Evolutionary conservation across 306 rosid genomes (phyloP), one percentile per base, ranked within the genome.

Genomic region (Arachis stenosperma): DNA sequence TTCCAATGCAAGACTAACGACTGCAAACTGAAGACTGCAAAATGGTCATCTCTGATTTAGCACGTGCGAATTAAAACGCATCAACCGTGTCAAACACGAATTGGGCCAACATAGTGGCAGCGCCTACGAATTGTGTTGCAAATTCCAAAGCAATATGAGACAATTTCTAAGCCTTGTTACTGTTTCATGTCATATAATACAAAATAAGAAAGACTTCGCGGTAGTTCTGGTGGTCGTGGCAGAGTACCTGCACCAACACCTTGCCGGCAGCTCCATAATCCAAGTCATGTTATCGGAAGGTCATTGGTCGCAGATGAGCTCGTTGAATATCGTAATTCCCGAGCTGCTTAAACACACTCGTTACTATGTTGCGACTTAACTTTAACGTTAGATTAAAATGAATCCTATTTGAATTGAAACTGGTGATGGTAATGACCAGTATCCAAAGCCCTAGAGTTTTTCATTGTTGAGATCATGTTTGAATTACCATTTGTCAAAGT

Each of bases 211-310:
- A 55, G 86, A 83, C 53, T 4, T 83, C 39, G 86, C 86, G 1
- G 27, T 22, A 0, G 83, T 83, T 30, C 86, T 83, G 1, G 81
- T 83, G 6, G 81, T 83, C 33, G 78, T 83, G 7, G 66, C 86
- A 0, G 86, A 83, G 65, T 79, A 75, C 59, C 81, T 83, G 8
- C 86, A 83, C 65, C 81, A 47, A 6, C 75, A 75, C 37, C 12
- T 79, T 0, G 76, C 37, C 8, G 50, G 65, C 0, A 40, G 44
- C 2, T 83, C 83, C 15, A 2, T 83, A 9, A 83, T 83, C 2
- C 83, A 83, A 53, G 83, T 83, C 13, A 79, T 83, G 83, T 44
- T 81, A 1, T 51, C 86, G 36, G 83, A 83, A 8, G 83, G 86
- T 10, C 86, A 83, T 48, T 61, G 79, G 9, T 83, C 86, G 9